Evolutionary conservation across 169 alveolate genomes (phyloP).

Genomic region (Plasmodium knowlesi): DNA sequence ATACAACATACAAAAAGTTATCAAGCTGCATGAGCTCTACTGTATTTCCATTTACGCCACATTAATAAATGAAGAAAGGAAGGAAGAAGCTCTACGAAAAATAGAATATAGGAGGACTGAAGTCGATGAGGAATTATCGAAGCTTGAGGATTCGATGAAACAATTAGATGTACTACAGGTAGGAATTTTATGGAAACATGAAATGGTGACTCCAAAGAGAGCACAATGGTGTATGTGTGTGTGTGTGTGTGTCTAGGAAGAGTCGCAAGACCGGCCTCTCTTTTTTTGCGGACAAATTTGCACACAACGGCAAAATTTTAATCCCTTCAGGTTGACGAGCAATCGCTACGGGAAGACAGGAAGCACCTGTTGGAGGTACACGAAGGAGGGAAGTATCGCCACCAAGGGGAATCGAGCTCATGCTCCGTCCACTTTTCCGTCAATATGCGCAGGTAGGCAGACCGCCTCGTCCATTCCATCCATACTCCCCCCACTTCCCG

Average conservation of each 20-base stretch:
- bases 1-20: slow-evolving; percentile 29
- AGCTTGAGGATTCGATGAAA: neutral
- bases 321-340: slow-evolving; percentile 8
- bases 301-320: neutral
- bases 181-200: neutral
- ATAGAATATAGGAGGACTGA: neutral
- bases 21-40: slow-evolving; percentile 23
- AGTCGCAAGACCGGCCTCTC: neutral
- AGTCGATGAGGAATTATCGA: neutral
- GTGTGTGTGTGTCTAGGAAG: neutral
- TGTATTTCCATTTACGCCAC: slow-evolving; percentile 36
- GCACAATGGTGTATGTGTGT: neutral
- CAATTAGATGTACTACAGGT: neutral
- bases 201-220: neutral
- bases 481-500: neutral
- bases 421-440: neutral
- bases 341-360: slow-evolving; percentile 1
- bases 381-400: neutral
- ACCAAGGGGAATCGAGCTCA: neutral
- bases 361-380: slow-evolving; percentile 8
- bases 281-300: neutral
- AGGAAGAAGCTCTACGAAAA: neutral
- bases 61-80: slow-evolving; percentile 54
- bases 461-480: neutral
- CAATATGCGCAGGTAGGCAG: neutral